Base-by-base conservation (phyloP, 352 stramenopile genomes). In the Phytophthora citrophthora region DNA sequence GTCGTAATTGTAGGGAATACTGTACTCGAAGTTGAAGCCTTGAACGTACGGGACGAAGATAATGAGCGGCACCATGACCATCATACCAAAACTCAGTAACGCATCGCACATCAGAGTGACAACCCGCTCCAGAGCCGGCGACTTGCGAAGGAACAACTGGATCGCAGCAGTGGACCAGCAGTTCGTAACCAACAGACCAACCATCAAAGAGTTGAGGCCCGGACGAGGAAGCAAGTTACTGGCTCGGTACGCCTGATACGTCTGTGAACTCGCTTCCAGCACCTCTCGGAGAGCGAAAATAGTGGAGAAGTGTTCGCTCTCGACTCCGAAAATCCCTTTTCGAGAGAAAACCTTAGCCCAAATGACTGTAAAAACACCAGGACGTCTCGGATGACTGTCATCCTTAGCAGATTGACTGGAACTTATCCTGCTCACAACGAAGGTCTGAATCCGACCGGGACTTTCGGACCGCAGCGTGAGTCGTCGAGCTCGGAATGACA, bases 221-320 rank as follows among this genome's bases (percentile, higher is more conserved):
- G 15, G 26, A 20, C 47, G 48, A 0, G 50, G 43, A 8, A 78
- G 6, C 11, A 63, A 51, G 3, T 55, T 54, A 38, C 62, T 70
- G 18, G 61, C 66, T 51, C 51, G 50, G 26, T 74, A 71, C 12
- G 40, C 54, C 51, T 76, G 70, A 34, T 68, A 74, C 0, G 64
- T 71, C 46, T 79, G 67, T 7, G 63, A 61, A 18, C 49, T 54
- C 6, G 63, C 45, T 39, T 69, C 62, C 7, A 79, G 27, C 5
- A 61, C 41, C 36, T 74, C 67, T 13, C 70, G 66, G 1, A 60
- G 12, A 3, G 58, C 40, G 20, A 72, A 72, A 4, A 68, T 32
- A 16, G 54, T 60, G 8, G 47, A 58, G 31, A 76, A 79, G 32
- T 66, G 69, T 27, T 65, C 53, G 15, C 67, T 76, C 23, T 74